Conservation (phyloP, 2,329 filamentous ascomycete genomes). For the Chaetomiaceae sp. region DNA sequence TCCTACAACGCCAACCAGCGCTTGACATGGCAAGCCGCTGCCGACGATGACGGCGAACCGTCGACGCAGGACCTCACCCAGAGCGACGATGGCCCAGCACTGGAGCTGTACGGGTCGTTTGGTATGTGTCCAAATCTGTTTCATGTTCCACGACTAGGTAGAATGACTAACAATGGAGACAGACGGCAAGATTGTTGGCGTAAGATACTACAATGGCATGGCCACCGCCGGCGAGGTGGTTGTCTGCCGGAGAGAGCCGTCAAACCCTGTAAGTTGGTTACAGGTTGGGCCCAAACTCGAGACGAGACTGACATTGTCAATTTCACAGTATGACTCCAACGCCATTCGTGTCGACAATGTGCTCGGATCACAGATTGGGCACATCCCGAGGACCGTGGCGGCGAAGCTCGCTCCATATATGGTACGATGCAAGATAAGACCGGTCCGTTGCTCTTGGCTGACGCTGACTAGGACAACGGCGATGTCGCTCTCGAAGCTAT, state of each 20-base stretch:
- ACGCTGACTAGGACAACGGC: constrained; percentile 44
- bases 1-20: background rate
- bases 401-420: constrained; percentile 69
- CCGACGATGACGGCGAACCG: constrained; percentile 29
- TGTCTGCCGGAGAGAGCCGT: constrained; percentile 57
- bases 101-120: constrained; percentile 44
- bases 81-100: constrained; percentile 33
- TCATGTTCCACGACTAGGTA: background rate
- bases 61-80: constrained; percentile 41
- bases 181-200: constrained; percentile 47
- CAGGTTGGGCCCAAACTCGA: background rate
- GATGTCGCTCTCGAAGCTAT: constrained; percentile 62
- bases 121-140: constrained; percentile 33
- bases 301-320: background rate
- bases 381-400: constrained; percentile 62
- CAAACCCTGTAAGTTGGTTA: constrained; percentile 43
- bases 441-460: constrained; percentile 14
- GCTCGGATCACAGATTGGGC: constrained; percentile 67
- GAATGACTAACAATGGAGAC: background rate
- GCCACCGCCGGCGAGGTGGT: constrained; percentile 59
- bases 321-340: constrained; percentile 57
- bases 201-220: constrained; percentile 55
- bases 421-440: constrained; percentile 34
- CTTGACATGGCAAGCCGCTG: constrained; percentile 1
- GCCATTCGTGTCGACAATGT: constrained; percentile 77